Conservation (phyloP, 176 grass and related monocot species). For the Thinopyrum elongatum region DNA sequence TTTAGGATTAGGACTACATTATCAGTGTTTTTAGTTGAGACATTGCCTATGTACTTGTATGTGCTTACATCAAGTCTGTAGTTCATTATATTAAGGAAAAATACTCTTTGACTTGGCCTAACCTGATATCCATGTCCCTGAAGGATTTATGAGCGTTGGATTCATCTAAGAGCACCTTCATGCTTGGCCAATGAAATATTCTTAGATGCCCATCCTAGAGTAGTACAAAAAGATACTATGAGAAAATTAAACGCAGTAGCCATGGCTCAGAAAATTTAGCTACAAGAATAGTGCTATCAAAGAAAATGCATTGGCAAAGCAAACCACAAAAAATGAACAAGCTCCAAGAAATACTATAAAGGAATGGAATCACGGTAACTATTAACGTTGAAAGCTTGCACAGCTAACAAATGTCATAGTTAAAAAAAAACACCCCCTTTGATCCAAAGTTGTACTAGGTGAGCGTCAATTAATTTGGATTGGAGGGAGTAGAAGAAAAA, state of each 20-base stretch:
- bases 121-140: conserved; percentile 98
- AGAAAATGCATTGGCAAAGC: not conserved
- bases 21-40: not conserved
- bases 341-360: conserved; percentile 1
- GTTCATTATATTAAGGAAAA: conserved; percentile 8
- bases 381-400: not conserved
- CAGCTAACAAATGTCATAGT: not conserved
- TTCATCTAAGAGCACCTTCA: conserved; percentile 88
- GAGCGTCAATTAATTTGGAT: no score
- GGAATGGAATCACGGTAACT: not conserved
- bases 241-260: not conserved
- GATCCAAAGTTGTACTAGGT: no score
- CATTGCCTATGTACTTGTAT: conserved; percentile 4
- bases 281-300: conserved; percentile 14
- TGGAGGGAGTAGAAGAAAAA: not conserved
- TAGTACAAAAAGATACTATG: conserved; percentile 22
- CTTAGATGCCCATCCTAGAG: conserved; percentile 86
- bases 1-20: not conserved
- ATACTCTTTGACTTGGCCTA: conserved; percentile 4
- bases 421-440: not conserved
- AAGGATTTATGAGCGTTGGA: conserved; percentile 96
- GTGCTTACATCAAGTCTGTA: conserved; percentile 18
- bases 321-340: conserved; percentile 14
- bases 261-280: not conserved
- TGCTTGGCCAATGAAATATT: conserved; percentile 93